Base-by-base conservation (phyloP, 2,329 filamentous ascomycete species). In the Sodiomyces alkalinus region DNA sequence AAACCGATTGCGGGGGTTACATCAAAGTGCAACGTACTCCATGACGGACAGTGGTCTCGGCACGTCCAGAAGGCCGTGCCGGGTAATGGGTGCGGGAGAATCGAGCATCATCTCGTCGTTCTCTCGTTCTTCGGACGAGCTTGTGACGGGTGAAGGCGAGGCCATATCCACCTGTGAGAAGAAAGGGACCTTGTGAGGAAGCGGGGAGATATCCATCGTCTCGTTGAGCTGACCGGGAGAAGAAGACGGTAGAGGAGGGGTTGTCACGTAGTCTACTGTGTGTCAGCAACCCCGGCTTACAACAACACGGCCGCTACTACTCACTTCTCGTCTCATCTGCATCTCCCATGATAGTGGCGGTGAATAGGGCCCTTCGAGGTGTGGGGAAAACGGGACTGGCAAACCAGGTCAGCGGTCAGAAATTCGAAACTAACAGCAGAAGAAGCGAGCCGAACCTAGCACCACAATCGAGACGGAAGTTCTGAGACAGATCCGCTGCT, bases 401-500 rank as follows among this genome's bases (percentile, higher is more conserved):
- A 5, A 14, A 16, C 16, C 6, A 17, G 16, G 7, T 20, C 17
- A 11, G 17, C 19, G 12, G 6, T 5, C 6, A 7, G 15, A 26
- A 5, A 17, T 17, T 13, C 11, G 22, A 16, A 20, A 18, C n/a
- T 17, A 27, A 19, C 13, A 24, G 45, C 40, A 45, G 41, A 50
- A 13, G 15, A 40, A 22, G 30, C 37, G 37, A 36, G 35, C 59
- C 68, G 41, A 63, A 94, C 87, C 86, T 94, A 47, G 79, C 52
- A 31, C 72, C 64, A 35, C 57, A 83, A 55, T 94, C 86, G 51
- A 96, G 80, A 49, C 87, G 80, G 51, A 96, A 92, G 61, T 96
- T 98, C 50, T 93, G 85, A 33, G 86, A 94, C 43, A 96, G 67
- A 56, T 98, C 90, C 36, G 85, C 86, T 22, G 86, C 87, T 41